These are phyloP conservation scores for Tolypocladium endophyticum DNA, from an alignment of 2,329 filamentous ascomycete genomes.

Conservation along the genomic window DNA sequence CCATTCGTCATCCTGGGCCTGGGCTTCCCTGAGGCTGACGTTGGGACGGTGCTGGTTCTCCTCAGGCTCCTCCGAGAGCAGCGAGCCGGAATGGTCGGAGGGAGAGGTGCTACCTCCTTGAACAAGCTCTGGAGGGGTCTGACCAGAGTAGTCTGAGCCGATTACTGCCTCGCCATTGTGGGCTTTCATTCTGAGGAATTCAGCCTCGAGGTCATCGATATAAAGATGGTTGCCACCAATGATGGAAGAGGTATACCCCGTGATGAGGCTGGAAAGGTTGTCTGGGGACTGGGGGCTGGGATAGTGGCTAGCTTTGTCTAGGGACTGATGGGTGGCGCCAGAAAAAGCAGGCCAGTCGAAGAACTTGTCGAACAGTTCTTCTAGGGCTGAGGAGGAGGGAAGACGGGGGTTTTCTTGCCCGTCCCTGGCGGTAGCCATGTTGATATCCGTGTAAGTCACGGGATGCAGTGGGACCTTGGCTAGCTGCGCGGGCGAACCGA, in stretches of 20 bases:
- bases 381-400: constrained; percentile 21
- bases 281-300: constrained; percentile 16
- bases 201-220: constrained; percentile 17
- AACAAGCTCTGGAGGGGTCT: constrained; percentile 26
- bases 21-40: constrained; percentile 22
- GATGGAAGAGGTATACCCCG: constrained; percentile 20
- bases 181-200: constrained; percentile 23
- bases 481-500: constrained; percentile 24
- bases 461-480: constrained; percentile 30
- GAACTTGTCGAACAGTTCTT: constrained; percentile 23
- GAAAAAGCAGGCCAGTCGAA: constrained; percentile 27
- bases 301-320: constrained; percentile 18
- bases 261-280: constrained; percentile 22
- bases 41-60: constrained; percentile 18
- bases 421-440: constrained; percentile 25
- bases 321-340: constrained; percentile 17
- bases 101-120: constrained; percentile 27
- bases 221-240: constrained; percentile 18
- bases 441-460: constrained; percentile 31
- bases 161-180: constrained; percentile 20
- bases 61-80: constrained; percentile 19
- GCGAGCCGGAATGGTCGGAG: constrained; percentile 27
- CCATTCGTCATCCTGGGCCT: constrained; percentile 29
- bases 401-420: constrained; percentile 24
- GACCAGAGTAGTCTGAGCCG: constrained; percentile 25